Percentiles rank a stretch among this genome's conserved stretches.
Conservation (phyloP, 139 green algal species). For the Yamagishiella unicocca region DNA sequence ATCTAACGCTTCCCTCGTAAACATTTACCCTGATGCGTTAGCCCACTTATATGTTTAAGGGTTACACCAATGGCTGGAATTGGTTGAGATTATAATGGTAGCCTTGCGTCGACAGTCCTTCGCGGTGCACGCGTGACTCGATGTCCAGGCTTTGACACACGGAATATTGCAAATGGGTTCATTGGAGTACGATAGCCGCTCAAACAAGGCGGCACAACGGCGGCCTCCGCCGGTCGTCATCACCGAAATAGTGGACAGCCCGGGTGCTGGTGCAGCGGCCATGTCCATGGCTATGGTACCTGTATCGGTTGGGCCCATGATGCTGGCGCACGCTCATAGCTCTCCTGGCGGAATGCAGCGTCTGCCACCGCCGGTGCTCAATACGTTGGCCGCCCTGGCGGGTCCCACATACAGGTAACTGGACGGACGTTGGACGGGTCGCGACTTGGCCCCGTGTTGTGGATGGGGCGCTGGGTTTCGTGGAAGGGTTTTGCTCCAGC, state of each 20-base stretch:
- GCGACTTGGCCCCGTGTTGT: too few relatives aligned
- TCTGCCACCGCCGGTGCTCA: not conserved
- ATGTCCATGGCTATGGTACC: not conserved
- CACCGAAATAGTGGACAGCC: not conserved
- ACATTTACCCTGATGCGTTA: too few relatives aligned
- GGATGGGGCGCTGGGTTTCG: too few relatives aligned
- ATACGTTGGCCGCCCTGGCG: not conserved
- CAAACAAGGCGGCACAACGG: not conserved
- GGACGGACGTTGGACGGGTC: too few relatives aligned
- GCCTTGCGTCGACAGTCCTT: constrained; percentile 25
- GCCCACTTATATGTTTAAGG: too few relatives aligned
- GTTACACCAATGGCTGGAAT: too few relatives aligned
- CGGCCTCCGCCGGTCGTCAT: not conserved
- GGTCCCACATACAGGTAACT: not conserved
- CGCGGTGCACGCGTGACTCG: not conserved
- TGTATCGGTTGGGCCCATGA: not conserved
- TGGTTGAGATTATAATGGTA: too few relatives aligned
- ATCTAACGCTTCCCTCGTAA: too few relatives aligned
- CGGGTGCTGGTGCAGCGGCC: not conserved
- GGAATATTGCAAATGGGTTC: constrained; percentile 8
- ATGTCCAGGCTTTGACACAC: too few relatives aligned
- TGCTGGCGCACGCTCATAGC: not conserved
- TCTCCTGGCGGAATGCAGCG: not conserved
- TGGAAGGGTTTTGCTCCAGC: too few relatives aligned
- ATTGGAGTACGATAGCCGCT: not conserved